A percentile compares a stretch with the other conserved stretches of the same genome.
Conservation (phyloP, 805 yeast genomes). For the Metschnikowia sp. region DNA sequence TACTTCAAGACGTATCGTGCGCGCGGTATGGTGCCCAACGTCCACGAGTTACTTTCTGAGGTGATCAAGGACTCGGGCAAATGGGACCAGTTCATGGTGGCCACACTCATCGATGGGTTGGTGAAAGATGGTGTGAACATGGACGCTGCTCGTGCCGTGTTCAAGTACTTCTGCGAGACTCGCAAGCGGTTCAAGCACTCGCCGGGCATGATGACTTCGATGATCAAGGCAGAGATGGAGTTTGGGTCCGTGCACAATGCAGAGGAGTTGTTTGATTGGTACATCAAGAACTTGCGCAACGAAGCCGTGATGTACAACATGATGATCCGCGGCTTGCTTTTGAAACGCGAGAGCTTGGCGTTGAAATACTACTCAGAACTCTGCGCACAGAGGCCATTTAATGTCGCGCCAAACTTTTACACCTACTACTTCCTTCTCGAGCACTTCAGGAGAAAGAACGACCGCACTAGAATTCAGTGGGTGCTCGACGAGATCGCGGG, state of each 20-base stretch:
- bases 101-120: constrained; percentile 54
- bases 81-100: constrained; percentile 45
- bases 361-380: constrained; percentile 37
- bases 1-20: constrained; percentile 44
- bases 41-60: constrained; percentile 38
- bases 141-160: constrained; percentile 50
- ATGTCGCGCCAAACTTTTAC: constrained; percentile 43
- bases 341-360: constrained; percentile 37
- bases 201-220: constrained; percentile 39
- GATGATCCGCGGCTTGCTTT: constrained; percentile 32
- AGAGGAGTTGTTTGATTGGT: constrained; percentile 31
- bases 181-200: constrained; percentile 25
- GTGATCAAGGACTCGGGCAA: constrained; percentile 33
- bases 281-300: constrained; percentile 32
- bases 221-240: constrained; percentile 46
- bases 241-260: constrained; percentile 35
- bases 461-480: constrained; percentile 29
- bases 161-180: constrained; percentile 37
- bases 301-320: constrained; percentile 40
- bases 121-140: constrained; percentile 44
- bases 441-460: constrained; percentile 32
- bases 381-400: constrained; percentile 20
- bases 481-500: constrained; percentile 38
- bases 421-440: constrained; percentile 47
- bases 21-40: constrained; percentile 42